Evolutionary conservation across 2,329 filamentous ascomycete species (phyloP).

Genomic region (Paecilomyces niveus): DNA sequence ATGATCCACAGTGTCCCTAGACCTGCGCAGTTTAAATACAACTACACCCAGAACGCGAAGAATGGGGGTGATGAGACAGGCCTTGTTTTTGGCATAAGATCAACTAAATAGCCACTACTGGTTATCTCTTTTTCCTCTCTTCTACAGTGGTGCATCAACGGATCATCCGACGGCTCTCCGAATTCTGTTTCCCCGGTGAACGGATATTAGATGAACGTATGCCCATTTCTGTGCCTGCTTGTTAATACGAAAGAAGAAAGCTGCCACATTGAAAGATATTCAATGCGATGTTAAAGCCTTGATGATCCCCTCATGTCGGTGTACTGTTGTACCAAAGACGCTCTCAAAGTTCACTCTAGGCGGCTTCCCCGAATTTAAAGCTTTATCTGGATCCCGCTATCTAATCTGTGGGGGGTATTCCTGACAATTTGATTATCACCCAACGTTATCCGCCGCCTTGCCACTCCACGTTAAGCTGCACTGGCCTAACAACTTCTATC

Average conservation of each 20-base stretch:
- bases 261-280: not conserved
- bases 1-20: not conserved
- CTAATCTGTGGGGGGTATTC: not conserved
- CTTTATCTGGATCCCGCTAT: not conserved
- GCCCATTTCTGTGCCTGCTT: not conserved
- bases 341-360: not conserved
- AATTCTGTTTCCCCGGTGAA: not conserved
- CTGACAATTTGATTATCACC: not conserved
- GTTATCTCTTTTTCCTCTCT: not conserved
- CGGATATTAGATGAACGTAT: not conserved
- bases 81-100: not conserved
- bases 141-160: not conserved
- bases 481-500: not conserved
- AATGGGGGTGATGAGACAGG: not conserved
- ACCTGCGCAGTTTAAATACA: not conserved
- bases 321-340: not conserved
- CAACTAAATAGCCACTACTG: not conserved
- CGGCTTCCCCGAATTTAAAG: not conserved
- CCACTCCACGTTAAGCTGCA: slow-evolving; percentile 1
- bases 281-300: not conserved
- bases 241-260: not conserved
- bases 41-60: not conserved
- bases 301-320: not conserved
- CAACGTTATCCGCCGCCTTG: not conserved
- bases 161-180: not conserved